Base-by-base conservation (phyloP, 2,329 filamentous ascomycete species). In the Penicillium sp. region DNA sequence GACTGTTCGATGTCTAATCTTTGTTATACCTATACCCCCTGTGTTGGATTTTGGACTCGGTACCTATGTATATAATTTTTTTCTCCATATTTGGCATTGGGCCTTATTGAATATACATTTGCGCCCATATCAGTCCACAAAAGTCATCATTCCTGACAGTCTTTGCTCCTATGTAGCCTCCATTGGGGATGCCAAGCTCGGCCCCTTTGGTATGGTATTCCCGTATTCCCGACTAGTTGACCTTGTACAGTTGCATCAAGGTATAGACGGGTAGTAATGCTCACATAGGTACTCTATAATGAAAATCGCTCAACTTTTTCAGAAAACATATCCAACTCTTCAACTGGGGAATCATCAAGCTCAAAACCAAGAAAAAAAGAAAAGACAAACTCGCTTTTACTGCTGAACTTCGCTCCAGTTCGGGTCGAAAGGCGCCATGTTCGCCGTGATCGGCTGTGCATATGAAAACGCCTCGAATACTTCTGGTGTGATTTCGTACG, bases 381-480 rank as follows among this genome's bases (percentile, higher is more conserved):
- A 38, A 24, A 26, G 11, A 14, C n/a, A 4, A 47, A 32, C 2
- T 34, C 6, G 32, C 27, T 44, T 40, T 41, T 3, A 38, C 35
- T 38, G 42, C 45, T 27, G 57, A 36, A 50, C 54, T 18, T 47
- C 46, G 47, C 45, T 44, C 63, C 57, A 66, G 5, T 48, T 48
- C 23, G 56, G 50, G 44, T 63, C 63, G 50, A 66, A 68, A 34
- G 65, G 55, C n/a, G 64, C 55, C 61, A 71, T 69, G 53, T 65
- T 72, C 28, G 69, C 66, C 26, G 68, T 61, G n/a, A 73, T 69
- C 2, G 70, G 71, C 44, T 73, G 69, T 7, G 69, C 60, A 49
- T 69, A 71, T 3, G 69, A 72, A 47, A 74, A 72, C 8, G 70
- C 70, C 46, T 73, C 70, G 22, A 71, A 71, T 7, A 73, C 66